Evolutionary conservation across 306 rosid genomes (phyloP).

Genomic region (Sicyos edulis): DNA sequence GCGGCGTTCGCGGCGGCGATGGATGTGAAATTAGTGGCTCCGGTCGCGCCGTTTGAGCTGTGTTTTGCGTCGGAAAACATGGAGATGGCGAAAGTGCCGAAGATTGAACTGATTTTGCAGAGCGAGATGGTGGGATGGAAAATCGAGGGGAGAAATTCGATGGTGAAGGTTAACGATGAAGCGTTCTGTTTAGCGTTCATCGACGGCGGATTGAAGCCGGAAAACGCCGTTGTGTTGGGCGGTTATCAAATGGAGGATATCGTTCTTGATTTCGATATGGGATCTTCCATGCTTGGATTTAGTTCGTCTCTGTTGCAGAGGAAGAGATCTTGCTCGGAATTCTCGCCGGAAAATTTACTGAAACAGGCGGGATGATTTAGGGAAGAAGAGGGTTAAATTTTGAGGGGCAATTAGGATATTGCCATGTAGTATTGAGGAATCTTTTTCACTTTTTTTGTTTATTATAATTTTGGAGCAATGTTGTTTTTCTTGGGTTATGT

Average conservation of each 20-base stretch:
- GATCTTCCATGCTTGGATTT: slow-evolving; percentile 58
- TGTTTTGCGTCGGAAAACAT: slow-evolving; percentile 34
- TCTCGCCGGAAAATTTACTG: neutral
- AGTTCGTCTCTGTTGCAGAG: slow-evolving; percentile 41
- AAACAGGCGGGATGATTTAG: neutral
- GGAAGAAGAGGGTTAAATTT: neutral
- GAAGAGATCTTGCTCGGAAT: slow-evolving; percentile 35
- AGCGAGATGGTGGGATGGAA: slow-evolving; percentile 80
- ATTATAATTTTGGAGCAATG: neutral
- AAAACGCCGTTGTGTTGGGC: slow-evolving; percentile 48
- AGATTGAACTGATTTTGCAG: slow-evolving; percentile 56
- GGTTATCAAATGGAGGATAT: slow-evolving; percentile 69
- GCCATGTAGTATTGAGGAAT: neutral
- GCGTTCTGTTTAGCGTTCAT: slow-evolving; percentile 61
- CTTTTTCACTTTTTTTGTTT: no score
- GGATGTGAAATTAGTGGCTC: slow-evolving; percentile 39
- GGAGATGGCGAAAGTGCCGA: slow-evolving; percentile 30
- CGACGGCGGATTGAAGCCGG: slow-evolving; percentile 52
- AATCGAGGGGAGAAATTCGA: slow-evolving; percentile 53
- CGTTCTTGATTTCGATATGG: slow-evolving; percentile 53
- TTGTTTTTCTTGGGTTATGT: neutral
- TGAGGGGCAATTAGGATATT: neutral
- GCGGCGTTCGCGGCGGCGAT: slow-evolving; percentile 45
- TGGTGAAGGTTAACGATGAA: slow-evolving; percentile 46
- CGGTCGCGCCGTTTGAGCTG: slow-evolving; percentile 48